These are phyloP conservation scores for Ophiosphaerella korrae DNA, from an alignment of 2,329 filamentous ascomycete species.

Conservation along the genomic window DNA sequence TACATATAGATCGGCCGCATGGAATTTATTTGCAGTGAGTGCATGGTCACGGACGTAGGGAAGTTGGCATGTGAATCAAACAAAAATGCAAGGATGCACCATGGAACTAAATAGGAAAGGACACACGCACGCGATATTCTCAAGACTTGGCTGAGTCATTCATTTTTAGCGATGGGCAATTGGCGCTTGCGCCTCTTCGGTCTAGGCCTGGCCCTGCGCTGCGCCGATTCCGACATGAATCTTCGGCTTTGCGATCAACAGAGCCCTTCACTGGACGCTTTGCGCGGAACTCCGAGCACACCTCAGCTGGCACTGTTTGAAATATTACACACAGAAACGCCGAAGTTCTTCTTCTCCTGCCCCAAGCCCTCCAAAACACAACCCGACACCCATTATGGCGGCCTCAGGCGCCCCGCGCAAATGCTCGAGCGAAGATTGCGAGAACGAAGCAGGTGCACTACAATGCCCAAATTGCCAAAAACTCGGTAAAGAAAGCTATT, in stretches of 20 bases:
- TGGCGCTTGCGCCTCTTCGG: too few species aligned
- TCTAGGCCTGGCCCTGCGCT: constrained; percentile 17
- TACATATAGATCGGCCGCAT: not conserved
- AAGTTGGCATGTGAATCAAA: not conserved
- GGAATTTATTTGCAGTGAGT: not conserved
- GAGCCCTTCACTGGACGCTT: constrained; percentile 13
- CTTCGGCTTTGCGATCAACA: constrained; percentile 16
- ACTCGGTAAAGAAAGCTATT: constrained; percentile 86
- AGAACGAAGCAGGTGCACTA: constrained; percentile 80
- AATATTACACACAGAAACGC: not conserved
- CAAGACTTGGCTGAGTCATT: not conserved
- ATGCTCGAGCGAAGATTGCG: constrained; percentile 83
- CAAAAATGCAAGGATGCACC: constrained; percentile 18
- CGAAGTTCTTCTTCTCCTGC: not conserved
- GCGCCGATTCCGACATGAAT: constrained; percentile 13
- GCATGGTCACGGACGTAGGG: too few species aligned
- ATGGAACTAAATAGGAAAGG: constrained; percentile 23
- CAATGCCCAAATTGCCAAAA: constrained; percentile 97
- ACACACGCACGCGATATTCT: constrained; percentile 1
- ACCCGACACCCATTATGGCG: constrained; percentile 32
- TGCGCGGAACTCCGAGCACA: constrained; percentile 23
- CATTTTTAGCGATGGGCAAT: too few species aligned
- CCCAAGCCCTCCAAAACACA: not conserved
- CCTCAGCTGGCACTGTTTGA: not conserved
- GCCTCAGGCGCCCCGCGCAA: constrained; percentile 61